Conservation (phyloP, 331 rosid genomes). For the Pyracantha coccinea region DNA sequence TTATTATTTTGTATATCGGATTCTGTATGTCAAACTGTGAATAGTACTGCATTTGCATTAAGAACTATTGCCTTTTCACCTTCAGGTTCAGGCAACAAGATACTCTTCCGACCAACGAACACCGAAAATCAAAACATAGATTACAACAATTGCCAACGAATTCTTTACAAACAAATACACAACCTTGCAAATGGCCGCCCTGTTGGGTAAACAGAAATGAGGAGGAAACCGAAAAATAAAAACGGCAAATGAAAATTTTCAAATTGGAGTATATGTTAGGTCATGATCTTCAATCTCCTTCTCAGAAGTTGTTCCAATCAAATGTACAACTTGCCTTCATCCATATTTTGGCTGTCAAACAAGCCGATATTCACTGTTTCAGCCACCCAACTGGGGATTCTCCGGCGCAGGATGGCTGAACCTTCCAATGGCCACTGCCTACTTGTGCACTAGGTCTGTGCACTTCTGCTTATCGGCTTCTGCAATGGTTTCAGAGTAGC, state of each 20-base stretch:
- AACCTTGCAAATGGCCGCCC: constrained; percentile 37
- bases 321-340: constrained; percentile 38
- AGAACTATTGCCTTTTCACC: constrained; percentile 16
- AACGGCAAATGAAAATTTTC: constrained; percentile 38
- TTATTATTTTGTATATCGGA: no score
- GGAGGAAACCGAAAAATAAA: constrained; percentile 10
- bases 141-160: constrained; percentile 48
- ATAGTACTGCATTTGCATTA: background rate
- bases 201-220: constrained; percentile 14
- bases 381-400: constrained; percentile 34
- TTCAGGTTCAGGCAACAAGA: constrained; percentile 17
- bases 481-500: constrained; percentile 80
- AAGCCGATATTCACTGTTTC: constrained; percentile 19
- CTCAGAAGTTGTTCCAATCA: constrained; percentile 29
- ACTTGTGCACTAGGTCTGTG: constrained; percentile 36
- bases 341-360: constrained; percentile 26
- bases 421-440: constrained; percentile 25
- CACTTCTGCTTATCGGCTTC: constrained; percentile 50
- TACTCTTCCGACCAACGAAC: constrained; percentile 12
- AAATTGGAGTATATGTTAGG: constrained; percentile 37
- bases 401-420: constrained; percentile 25
- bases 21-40: background rate
- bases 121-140: constrained; percentile 31
- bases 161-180: constrained; percentile 61
- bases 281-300: constrained; percentile 36